These are phyloP conservation scores for Stygiomarasmius scandens DNA, from an alignment of 1,284 basidiomycete genomes.

Conservation along the genomic window DNA sequence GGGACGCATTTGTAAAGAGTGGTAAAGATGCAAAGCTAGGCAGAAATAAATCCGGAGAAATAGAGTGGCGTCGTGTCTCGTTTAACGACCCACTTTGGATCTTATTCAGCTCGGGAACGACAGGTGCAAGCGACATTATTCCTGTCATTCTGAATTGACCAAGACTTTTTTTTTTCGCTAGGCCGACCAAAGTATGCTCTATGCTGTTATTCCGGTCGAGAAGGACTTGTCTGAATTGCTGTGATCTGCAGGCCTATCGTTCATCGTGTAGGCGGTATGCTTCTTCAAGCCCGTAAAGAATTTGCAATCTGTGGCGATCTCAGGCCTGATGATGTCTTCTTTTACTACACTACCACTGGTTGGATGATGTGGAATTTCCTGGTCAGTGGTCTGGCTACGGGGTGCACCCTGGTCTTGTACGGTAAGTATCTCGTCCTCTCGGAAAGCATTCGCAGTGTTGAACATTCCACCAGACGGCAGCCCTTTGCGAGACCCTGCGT, in stretches of 20 bases:
- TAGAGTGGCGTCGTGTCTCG: constrained; percentile 58
- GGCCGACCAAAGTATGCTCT: constrained; percentile 57
- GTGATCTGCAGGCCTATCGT: constrained; percentile 66
- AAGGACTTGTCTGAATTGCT: constrained; percentile 9
- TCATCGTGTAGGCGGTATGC: constrained; percentile 87
- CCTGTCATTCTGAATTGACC: constrained; percentile 2
- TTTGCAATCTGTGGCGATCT: constrained; percentile 80
- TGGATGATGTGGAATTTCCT: constrained; percentile 92
- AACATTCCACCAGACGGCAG: constrained; percentile 77
- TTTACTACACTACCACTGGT: constrained; percentile 88
- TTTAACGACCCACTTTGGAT: constrained; percentile 91
- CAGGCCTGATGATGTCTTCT: constrained; percentile 73
- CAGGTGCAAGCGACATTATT: constrained; percentile 48
- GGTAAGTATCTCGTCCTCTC: constrained; percentile 1
- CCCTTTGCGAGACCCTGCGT: constrained; percentile 71
- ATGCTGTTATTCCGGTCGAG: constrained; percentile 17
- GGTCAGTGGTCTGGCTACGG: constrained; percentile 56
- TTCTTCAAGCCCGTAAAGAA: constrained; percentile 83
- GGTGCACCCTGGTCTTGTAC: constrained; percentile 17
- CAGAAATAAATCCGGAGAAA: constrained; percentile 51
- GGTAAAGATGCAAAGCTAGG: constrained; percentile 50
- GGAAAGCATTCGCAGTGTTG: constrained; percentile 50
- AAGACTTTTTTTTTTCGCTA: constrained; percentile 20
- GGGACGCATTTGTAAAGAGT: constrained; percentile 57
- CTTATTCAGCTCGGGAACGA: constrained; percentile 85